Evolutionary conservation across 495 filamentous ascomycete species (phyloP).

Genomic region (Trichoderma asperelloides): DNA sequence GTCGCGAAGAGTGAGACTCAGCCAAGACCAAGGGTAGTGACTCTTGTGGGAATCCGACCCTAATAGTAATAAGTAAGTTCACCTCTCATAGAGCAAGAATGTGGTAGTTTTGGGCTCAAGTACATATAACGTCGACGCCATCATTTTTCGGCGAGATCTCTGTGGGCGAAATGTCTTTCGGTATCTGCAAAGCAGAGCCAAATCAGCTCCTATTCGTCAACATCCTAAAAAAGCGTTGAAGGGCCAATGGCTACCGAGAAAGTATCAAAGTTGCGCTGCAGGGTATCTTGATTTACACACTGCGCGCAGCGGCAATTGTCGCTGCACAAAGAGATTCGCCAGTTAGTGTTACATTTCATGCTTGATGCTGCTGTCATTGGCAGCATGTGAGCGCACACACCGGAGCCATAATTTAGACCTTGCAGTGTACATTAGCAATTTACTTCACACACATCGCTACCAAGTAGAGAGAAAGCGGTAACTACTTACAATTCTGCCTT

Average conservation of each 20-base stretch:
- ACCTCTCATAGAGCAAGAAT: neutral
- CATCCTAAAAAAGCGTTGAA: neutral
- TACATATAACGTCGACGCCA: conserved; percentile 38
- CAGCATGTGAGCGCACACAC: conserved; percentile 18
- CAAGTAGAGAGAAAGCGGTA: neutral
- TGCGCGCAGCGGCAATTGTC: conserved; percentile 71
- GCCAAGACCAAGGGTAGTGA: conserved; percentile 33
- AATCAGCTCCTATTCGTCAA: neutral
- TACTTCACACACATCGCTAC: neutral
- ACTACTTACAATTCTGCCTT: neutral
- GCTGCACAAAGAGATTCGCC: conserved; percentile 30
- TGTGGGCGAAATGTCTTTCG: conserved; percentile 38
- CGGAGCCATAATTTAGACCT: conserved; percentile 32
- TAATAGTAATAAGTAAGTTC: conserved; percentile 12
- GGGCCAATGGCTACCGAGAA: conserved; percentile 35
- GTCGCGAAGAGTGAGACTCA: conserved; percentile 17
- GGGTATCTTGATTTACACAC: conserved; percentile 71
- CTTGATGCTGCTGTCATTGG: neutral
- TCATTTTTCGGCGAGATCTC: conserved; percentile 20
- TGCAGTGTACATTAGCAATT: neutral
- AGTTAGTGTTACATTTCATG: conserved; percentile 11
- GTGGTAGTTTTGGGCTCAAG: neutral
- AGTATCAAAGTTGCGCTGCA: conserved; percentile 63
- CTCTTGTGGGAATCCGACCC: conserved; percentile 46
- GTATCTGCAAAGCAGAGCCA: conserved; percentile 31